Base-by-base conservation (phyloP, 2,329 filamentous ascomycete genomes). In the Penicillium sclerotiorum region DNA sequence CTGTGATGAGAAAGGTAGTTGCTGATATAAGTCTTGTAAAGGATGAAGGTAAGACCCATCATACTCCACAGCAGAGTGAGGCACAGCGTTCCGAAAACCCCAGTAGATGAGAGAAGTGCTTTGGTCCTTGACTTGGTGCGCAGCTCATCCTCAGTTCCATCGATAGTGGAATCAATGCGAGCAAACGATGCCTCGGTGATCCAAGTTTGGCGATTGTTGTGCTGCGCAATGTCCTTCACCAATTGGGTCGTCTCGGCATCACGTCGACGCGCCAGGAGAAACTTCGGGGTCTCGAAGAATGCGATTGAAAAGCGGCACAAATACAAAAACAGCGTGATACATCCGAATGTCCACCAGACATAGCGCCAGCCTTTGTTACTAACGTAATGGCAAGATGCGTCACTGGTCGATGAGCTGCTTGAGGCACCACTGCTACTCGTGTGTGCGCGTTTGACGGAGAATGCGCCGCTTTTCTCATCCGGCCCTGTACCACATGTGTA, bases 291-390 rank as follows among this genome's bases (percentile, higher is more conserved):
- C 37, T 61, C 57, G 15, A 42, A 41, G 2, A 61, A 46, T 1
- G 48, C 45, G n/a, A 61, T 49, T 7, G 43, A 8, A 5, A 60
- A 57, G 1, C 55, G 58, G 20, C 55, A 58, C 6, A 60, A 45
- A 22, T 58, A 59, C 2, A 59, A 44, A 42, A 57, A 56, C 3
- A 59, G 45, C 1, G 58, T 61, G 18, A 59, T 55, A 25, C 55
- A 58, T 20, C 58, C 58, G 17, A 59, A 61, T 7, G 57, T 58
- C 58, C 55, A 61, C 53, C 55, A 59, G 13, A 58, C 45, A 20
- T 58, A 61, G n/a, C 58, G 57, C 58, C 58, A 61, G 23, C 58
- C 58, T 43, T 56, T 58, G 40, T 60, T 60, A 36, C 50, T 51
- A 15, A 57, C 58, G 40, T 59, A 59, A 40, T 59, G 58, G 35